Conservation (phyloP, 176 grass and related monocot genomes). For the Phragmites australis region DNA sequence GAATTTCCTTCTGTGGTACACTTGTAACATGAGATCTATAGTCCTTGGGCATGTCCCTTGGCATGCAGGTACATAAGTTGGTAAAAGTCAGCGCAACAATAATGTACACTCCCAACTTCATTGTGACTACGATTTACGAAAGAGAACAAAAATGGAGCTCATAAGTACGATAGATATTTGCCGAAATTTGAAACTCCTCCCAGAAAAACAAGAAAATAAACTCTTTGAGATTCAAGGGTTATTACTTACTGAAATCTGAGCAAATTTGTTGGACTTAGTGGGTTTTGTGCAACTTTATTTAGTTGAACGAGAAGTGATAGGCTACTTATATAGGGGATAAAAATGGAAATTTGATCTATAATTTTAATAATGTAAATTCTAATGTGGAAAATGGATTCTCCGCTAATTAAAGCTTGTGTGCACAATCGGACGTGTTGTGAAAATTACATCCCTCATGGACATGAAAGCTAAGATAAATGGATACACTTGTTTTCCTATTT, state of each 20-base stretch:
- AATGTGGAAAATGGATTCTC: constrained; percentile 34
- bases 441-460: not conserved
- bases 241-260: constrained; percentile 1
- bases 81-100: not conserved
- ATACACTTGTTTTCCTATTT: not conserved
- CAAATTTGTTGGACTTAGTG: not conserved
- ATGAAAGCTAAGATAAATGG: not conserved
- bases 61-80: constrained; percentile 19
- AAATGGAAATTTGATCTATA: not conserved
- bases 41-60: constrained; percentile 7
- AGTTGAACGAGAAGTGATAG: constrained; percentile 3
- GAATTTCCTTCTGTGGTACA: not conserved
- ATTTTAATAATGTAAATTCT: not conserved
- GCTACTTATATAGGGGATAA: constrained; percentile 42
- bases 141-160: not conserved
- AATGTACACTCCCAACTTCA: constrained; percentile 31
- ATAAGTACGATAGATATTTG: not conserved
- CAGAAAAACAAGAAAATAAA: not conserved
- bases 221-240: not conserved
- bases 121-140: not conserved
- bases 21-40: not conserved
- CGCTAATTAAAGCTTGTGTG: constrained; percentile 38
- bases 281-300: not conserved
- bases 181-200: not conserved
- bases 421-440: not conserved